Evolutionary conservation across 441 rosid species (phyloP), one percentile per base, ranked within the genome.

Genomic region (Gossypium schwendimanii): DNA sequence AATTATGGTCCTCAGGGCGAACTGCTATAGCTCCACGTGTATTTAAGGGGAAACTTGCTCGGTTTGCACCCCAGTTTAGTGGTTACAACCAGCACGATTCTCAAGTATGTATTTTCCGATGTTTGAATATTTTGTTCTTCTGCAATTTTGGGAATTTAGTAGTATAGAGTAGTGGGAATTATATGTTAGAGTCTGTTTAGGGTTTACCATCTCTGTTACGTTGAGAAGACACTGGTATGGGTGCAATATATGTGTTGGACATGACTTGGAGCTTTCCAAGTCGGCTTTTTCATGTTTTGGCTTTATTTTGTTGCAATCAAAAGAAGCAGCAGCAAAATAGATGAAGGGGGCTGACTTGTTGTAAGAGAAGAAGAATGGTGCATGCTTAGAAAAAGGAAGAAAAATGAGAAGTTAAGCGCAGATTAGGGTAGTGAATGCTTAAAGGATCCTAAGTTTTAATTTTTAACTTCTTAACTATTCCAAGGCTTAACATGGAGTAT

Each of bases 41-140:
- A 24, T 88, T 88, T 57, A 88, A 87, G 78, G 80, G 86, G 70
- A 88, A 85, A 73, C 84, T 88, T 82, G 81, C 85, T 83, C 84
- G 87, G 77, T 88, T 88, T 79, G 89, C 93, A 69, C 89, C 93
- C 28, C 93, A 85, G 8, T 88, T 88, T 79, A 84, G 89, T 64
- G 93, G 93, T 72, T 87, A 85, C 64, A 87, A 88, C 76, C 93
- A 88, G 83, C 91, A 88, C 63, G 93, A 88, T 83, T 88, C 91
- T 74, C 93, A 88, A 78, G 93, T 88, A 69, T 78, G 87, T 82
- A 44, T 53, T 64, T 57, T 62, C 3, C 31, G 7, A 12, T 54
- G 58, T 31, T 23, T 58, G 49, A n/a, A 26, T 74, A 36, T 55
- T 74, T 23, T 39, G 12, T 5, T n/a, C 12, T 73, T 58, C 36